Evolutionary conservation across 306 rosid species (phyloP).

Genomic region (peach (Prunus persica)): Prunus_persica_NCBIv2 NC_034010.1:19385501-19386000

Average conservation of each 20-base stretch:
- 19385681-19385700: background rate
- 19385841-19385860: slow-evolving; percentile 43
- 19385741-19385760: background rate
- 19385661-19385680: background rate
- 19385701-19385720: background rate
- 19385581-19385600: background rate
- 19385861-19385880: slow-evolving; percentile 45
- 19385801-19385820: slow-evolving; percentile 75
- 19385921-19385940: background rate
- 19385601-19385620: background rate
- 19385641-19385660: background rate
- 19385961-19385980: too few relatives aligned
- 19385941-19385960: too few relatives aligned
- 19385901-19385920: slow-evolving; percentile 12
- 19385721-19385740: background rate
- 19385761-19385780: background rate
- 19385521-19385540: background rate
- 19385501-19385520: background rate
- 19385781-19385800: slow-evolving; percentile 84
- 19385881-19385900: slow-evolving; percentile 36
- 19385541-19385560: background rate
- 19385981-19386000: background rate
- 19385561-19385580: background rate
- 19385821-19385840: slow-evolving; percentile 7
- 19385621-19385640: background rate